These are phyloP conservation scores for Ustilago nuda DNA, from an alignment of 1,284 basidiomycete genomes.

Conservation along the genomic window DNA sequence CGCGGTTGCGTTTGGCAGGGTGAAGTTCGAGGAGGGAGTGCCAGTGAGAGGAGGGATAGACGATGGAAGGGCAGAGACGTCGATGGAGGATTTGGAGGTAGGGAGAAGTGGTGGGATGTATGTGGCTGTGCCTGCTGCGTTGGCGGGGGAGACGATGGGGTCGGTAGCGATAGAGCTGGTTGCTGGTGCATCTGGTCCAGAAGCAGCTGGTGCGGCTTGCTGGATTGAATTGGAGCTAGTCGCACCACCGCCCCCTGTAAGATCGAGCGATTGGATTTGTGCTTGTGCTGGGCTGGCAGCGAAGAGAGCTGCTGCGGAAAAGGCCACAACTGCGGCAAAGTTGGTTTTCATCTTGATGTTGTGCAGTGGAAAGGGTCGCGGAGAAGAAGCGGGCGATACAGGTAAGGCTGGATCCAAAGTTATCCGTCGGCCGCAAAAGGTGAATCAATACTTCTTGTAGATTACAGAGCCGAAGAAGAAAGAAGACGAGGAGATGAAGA, in stretches of 20 bases:
- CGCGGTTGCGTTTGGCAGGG: slow-evolving; percentile 47
- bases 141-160: slow-evolving; percentile 29
- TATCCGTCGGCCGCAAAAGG: not conserved
- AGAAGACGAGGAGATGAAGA: slow-evolving; percentile 3
- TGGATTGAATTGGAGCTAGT: slow-evolving; percentile 13
- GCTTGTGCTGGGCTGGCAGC: slow-evolving; percentile 19
- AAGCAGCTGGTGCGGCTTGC: slow-evolving; percentile 16
- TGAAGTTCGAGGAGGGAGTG: slow-evolving; percentile 57
- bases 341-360: slow-evolving; percentile 30
- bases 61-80: slow-evolving; percentile 37
- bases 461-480: not conserved
- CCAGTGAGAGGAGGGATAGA: slow-evolving; percentile 20
- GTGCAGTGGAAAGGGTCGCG: not conserved
- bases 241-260: slow-evolving; percentile 20
- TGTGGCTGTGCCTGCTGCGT: slow-evolving; percentile 44
- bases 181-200: slow-evolving; percentile 31
- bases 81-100: slow-evolving; percentile 23
- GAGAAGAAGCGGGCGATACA: not conserved
- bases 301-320: slow-evolving; percentile 37
- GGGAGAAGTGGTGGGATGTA: slow-evolving; percentile 38
- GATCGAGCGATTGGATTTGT: slow-evolving; percentile 32
- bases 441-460: not conserved
- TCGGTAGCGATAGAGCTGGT: slow-evolving; percentile 32
- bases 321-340: slow-evolving; percentile 24
- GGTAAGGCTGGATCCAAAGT: not conserved